These are phyloP conservation scores for Saccharata proteae DNA, from an alignment of 2,329 filamentous ascomycete species.

Conservation along the genomic window DNA sequence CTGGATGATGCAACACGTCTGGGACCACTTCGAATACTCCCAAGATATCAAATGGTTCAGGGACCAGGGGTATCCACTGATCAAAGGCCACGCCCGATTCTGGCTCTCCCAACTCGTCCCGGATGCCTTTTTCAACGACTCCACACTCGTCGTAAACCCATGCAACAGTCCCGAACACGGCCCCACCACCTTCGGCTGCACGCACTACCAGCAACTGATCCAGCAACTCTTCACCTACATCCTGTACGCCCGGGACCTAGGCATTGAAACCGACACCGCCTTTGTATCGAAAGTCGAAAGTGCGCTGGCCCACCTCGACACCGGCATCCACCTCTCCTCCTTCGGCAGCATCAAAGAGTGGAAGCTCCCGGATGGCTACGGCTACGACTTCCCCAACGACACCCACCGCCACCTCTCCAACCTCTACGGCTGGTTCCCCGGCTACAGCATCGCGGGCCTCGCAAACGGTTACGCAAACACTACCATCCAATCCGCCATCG, in stretches of 20 bases:
- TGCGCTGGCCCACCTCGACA: conserved; percentile 36
- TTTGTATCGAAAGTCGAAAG: conserved; percentile 27
- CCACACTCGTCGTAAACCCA: conserved; percentile 43
- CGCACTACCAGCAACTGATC: conserved; percentile 43
- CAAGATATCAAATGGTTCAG: conserved; percentile 35
- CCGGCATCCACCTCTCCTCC: conserved; percentile 35
- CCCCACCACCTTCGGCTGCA: conserved; percentile 38
- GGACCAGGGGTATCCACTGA: conserved; percentile 37
- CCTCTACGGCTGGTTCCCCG: conserved; percentile 45
- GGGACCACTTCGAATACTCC: conserved; percentile 45
- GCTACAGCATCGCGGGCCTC: conserved; percentile 36
- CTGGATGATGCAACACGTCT: conserved; percentile 51
- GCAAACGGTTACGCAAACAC: conserved; percentile 32
- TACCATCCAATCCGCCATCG: conserved; percentile 33
- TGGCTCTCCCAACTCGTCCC: conserved; percentile 43
- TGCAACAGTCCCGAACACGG: conserved; percentile 49
- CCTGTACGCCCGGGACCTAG: conserved; percentile 12
- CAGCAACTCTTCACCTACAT: conserved; percentile 25
- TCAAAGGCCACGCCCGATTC: conserved; percentile 43
- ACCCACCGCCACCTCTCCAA: conserved; percentile 43
- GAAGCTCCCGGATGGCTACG: conserved; percentile 30
- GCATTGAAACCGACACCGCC: conserved; percentile 17
- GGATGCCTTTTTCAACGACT: conserved; percentile 39
- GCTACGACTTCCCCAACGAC: conserved; percentile 29
- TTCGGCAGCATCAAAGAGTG: conserved; percentile 39